Conservation (phyloP, 257 asterid species). For the Solanum stenotomum region DNA sequence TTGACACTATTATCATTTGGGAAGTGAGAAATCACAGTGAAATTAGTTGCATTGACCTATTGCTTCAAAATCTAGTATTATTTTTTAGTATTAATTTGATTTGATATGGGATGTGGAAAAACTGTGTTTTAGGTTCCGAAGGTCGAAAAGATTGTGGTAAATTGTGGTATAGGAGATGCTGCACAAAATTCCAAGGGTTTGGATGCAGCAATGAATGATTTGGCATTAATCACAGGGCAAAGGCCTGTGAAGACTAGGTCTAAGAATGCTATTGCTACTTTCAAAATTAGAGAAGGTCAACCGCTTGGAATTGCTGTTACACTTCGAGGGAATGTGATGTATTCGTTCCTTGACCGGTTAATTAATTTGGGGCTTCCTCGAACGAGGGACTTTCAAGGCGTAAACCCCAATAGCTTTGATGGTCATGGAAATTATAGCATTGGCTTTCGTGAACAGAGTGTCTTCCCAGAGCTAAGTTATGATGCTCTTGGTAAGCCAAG, state of each 20-base stretch:
- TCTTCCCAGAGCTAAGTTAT: constrained; percentile 76
- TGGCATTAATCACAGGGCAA: constrained; percentile 90
- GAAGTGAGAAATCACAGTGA: not conserved
- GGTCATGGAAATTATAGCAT: constrained; percentile 90
- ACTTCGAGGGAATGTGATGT: constrained; percentile 87
- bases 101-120: not conserved
- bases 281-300: constrained; percentile 83
- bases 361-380: constrained; percentile 90
- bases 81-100: not conserved
- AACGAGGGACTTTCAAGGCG: constrained; percentile 92
- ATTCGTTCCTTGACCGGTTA: constrained; percentile 82
- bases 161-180: constrained; percentile 98
- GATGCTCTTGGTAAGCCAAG: constrained; percentile 75
- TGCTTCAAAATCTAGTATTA: not conserved
- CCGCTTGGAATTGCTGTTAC: constrained; percentile 93
- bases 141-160: constrained; percentile 80
- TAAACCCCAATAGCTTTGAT: constrained; percentile 79
- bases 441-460: constrained; percentile 84
- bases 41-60: not conserved
- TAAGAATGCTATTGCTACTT: constrained; percentile 87
- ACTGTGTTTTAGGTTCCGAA: constrained; percentile 61
- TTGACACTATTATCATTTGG: not conserved
- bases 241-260: constrained; percentile 94
- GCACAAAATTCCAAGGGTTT: constrained; percentile 98
- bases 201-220: constrained; percentile 87